Conservation (phyloP, 23 red algal genomes). For the Chondrus crispus region DNA sequence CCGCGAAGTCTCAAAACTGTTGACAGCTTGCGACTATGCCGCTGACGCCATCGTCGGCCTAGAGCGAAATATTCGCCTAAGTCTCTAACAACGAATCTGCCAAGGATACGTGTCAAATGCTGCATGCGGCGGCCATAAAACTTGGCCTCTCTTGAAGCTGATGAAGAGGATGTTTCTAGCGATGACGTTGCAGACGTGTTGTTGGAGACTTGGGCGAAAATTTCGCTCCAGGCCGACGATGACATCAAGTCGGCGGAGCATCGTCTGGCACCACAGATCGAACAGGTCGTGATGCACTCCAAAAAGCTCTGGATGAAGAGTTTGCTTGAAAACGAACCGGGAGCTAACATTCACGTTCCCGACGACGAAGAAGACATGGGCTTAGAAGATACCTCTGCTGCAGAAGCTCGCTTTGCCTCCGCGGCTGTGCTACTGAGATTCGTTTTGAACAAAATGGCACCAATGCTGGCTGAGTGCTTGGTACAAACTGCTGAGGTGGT, state of each 20-base stretch:
- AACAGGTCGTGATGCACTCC: background rate
- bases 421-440: background rate
- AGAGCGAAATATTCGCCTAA: no score
- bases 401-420: background rate
- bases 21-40: background rate
- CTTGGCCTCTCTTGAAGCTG: background rate
- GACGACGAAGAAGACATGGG: constrained; percentile 3
- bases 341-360: background rate
- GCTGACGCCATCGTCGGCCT: no score
- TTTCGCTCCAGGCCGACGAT: constrained; percentile 2
- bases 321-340: background rate
- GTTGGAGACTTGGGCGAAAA: constrained; percentile 22
- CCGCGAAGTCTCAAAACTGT: background rate
- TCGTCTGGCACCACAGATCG: background rate
- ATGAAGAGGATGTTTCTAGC: background rate
- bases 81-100: background rate
- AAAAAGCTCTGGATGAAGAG: background rate
- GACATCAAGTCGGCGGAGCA: background rate
- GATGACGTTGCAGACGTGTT: background rate
- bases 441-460: background rate
- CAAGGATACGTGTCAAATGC: constrained; percentile 6
- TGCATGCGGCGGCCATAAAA: background rate
- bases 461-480: background rate
- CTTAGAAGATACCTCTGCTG: background rate
- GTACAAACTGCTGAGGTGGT: background rate